These are phyloP conservation scores for Vitis cinerea DNA, from an alignment of 164 flowering plant species.

Conservation along the genomic window DNA sequence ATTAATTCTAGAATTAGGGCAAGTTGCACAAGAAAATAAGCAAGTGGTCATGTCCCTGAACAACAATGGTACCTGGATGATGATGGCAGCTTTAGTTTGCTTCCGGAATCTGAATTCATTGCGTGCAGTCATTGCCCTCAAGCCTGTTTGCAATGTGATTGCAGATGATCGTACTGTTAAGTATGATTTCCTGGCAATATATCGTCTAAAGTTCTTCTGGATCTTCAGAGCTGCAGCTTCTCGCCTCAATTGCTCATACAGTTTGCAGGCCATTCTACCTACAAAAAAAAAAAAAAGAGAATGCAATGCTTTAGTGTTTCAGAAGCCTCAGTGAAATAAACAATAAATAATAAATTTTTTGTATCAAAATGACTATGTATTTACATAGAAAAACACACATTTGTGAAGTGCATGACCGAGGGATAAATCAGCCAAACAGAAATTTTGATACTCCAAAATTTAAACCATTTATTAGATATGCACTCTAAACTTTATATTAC, in stretches of 20 bases:
- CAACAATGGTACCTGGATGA: slow-evolving; percentile 17
- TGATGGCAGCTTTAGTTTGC: slow-evolving; percentile 25
- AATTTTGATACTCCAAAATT: too few relatives aligned
- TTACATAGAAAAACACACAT: too few relatives aligned
- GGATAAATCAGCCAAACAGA: too few relatives aligned
- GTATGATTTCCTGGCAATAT: slow-evolving; percentile 15
- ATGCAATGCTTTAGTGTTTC: not conserved
- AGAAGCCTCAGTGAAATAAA: not conserved
- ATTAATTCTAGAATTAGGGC: too few relatives aligned
- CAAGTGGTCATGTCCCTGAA: not conserved
- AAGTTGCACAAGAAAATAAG: too few relatives aligned
- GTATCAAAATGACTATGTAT: too few relatives aligned
- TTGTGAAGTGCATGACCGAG: too few relatives aligned
- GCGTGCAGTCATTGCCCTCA: slow-evolving; percentile 25
- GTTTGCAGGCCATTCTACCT: slow-evolving; percentile 61
- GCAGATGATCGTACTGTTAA: slow-evolving; percentile 5
- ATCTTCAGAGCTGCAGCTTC: slow-evolving; percentile 57
- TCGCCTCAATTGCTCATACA: slow-evolving; percentile 53
- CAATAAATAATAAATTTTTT: too few relatives aligned
- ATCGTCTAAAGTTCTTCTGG: slow-evolving; percentile 20
- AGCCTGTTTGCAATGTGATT: slow-evolving; percentile 20
- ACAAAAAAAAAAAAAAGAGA: slow-evolving; percentile 2
- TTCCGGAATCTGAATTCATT: slow-evolving; percentile 22
- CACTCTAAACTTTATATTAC: too few relatives aligned
- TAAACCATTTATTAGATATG: too few relatives aligned